Evolutionary conservation across 352 stramenopile species (phyloP), one percentile per base, ranked within the genome.

Genomic region (Pythium sp.): DNA sequence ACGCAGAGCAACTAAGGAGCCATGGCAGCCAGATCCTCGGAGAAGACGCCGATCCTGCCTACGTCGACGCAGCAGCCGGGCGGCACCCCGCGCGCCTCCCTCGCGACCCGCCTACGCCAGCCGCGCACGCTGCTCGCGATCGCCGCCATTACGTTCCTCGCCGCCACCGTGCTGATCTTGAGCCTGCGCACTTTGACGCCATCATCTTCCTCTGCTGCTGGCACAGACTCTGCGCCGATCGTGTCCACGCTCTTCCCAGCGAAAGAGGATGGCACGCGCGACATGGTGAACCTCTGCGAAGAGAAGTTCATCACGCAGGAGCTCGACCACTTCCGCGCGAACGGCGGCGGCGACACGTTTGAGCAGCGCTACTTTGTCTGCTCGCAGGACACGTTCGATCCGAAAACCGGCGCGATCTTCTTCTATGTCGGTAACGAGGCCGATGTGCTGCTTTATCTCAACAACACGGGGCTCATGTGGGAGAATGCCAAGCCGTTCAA

Each of bases 311-410:
- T 92, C 65, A 84, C 76, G 34, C 86, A 94, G 79, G 79, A 76
- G 62, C 80, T 94, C 61, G 86, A 92, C 72, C 84, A 94, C 74
- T 94, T 92, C 68, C 74, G 82, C 61, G 74, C 80, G 22, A 58
- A 58, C 53, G 73, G 74, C 15, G 53, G 80, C 76, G 22, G 72
- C 75, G 28, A 26, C 53, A 94, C 73, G 9, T 97, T 90, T 73
- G 67, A 89, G 69, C 80, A 97, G 70, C 86, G 92, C 58, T 97
- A 96, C 74, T 98, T 97, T 70, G 77, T 97, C 30, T 97, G 90
- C 70, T 58, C 53, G 24, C 24, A 34, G 14, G 51, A 58, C 5
- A 58, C 51, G 12, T 58, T 58, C 51, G 22, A 57, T 22, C 22
- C 51, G 22, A 57, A 57, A 71, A 79, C 38, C 15, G 51, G 51